These are phyloP conservation scores for Ceratobasidium sp. DNA, from an alignment of 1,284 basidiomycete genomes.

Conservation along the genomic window DNA sequence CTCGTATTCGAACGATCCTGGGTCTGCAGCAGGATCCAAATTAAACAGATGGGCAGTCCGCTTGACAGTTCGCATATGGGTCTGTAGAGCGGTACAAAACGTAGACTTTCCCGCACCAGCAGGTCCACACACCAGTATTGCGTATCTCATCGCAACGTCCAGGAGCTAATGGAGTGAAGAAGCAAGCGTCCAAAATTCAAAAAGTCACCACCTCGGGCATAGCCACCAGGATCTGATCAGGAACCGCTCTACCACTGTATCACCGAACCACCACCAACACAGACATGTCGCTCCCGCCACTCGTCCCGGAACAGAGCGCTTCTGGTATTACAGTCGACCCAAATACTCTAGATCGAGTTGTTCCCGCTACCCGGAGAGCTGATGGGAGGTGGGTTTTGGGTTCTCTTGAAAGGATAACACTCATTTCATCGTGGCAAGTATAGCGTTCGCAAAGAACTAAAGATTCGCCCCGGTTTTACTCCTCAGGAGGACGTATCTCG, in stretches of 20 bases:
- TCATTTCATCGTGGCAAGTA: not conserved
- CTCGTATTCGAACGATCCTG: slow-evolving; percentile 88
- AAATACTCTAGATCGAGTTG: slow-evolving; percentile 83
- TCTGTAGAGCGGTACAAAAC: slow-evolving; percentile 89
- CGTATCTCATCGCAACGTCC: slow-evolving; percentile 77
- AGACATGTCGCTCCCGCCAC: slow-evolving; percentile 79
- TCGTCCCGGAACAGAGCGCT: slow-evolving; percentile 72
- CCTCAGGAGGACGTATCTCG: slow-evolving; percentile 91
- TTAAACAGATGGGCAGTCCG: slow-evolving; percentile 95
- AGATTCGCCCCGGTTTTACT: slow-evolving; percentile 92
- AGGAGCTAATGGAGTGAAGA: not conserved
- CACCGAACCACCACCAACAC: slow-evolving; percentile 24
- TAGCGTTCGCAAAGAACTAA: slow-evolving; percentile 89
- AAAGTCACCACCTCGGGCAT: not conserved
- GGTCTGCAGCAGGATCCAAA: slow-evolving; percentile 94
- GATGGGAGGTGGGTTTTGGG: slow-evolving; percentile 84
- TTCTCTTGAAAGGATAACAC: slow-evolving; percentile 1
- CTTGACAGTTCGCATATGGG: slow-evolving; percentile 86
- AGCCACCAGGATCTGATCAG: slow-evolving; percentile 18
- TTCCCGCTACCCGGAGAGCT: slow-evolving; percentile 82
- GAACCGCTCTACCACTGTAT: slow-evolving; percentile 12
- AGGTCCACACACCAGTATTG: slow-evolving; percentile 79
- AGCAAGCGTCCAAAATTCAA: not conserved
- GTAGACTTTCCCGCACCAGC: slow-evolving; percentile 99
- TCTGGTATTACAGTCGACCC: slow-evolving; percentile 88